Evolutionary conservation across 371 early-diverging fungal genomes (phyloP), one percentile per base, ranked within the genome.

Genomic region (Saksenaea oblongispora): DNA sequence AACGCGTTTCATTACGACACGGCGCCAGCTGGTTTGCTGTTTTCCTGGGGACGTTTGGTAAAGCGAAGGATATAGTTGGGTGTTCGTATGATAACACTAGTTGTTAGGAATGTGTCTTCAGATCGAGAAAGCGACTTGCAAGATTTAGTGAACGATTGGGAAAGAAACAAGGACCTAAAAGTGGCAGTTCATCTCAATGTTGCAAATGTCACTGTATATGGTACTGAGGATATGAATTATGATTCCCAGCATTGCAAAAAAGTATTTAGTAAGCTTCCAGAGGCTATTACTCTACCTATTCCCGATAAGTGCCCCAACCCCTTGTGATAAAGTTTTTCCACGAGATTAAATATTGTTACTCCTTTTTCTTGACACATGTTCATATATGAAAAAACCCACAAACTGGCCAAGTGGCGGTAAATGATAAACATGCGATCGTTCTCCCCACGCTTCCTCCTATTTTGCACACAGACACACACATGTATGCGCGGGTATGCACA

Each of bases 31-130:
- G 15, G 66, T 75, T 22, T 83, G 83, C 51, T 83, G 83, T 28
- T 79, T 61, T 27, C 80, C 83, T 17, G 78, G 80, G 26, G 62
- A 70, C 35, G 75, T 71, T 2, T 83, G 80, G 82, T 75, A 78
- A 60, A 13, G n/a, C 8, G 14, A 41, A 41, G 14, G 42, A 17
- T 8, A 41, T 5, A 8, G 42, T 11, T 41, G 11, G 14, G 10
- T 8, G 18, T 0, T 54, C 5, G 2, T 44, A 4, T 31, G n/a
- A n/a, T n/a, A n/a, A n/a, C n/a, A n/a, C n/a, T n/a, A n/a, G n/a
- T n/a, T n/a, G n/a, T n/a, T 35, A 72, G 73, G 73, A 77, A 78
- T 58, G 75, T 67, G n/a, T 73, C 77, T 8, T 77, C 79, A 2
- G 75, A 73, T 56, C 71, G 82, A 17, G 66, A 74, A 44, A 61